phyloP scores from a whole-genome alignment of 1,284 basidiomycete species.

The Prillingera fragicola region DNA sequence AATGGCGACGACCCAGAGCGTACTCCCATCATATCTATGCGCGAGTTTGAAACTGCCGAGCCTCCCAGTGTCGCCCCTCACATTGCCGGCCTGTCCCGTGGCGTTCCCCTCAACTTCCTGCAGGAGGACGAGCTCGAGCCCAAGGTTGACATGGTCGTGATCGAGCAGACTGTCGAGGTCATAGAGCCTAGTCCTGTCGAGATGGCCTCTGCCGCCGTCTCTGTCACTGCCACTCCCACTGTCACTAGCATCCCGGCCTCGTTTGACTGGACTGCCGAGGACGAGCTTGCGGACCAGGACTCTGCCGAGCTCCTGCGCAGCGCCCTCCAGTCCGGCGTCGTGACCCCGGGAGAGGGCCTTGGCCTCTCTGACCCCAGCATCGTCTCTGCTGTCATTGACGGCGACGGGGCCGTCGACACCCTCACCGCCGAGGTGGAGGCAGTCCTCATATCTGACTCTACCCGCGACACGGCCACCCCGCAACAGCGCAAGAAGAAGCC shows the following conservation, averaged over 20 bases:
- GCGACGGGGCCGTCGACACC: background rate
- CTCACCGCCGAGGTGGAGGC: background rate
- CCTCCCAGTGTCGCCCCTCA: background rate
- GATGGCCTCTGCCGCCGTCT: background rate
- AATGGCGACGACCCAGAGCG: conserved; percentile 14
- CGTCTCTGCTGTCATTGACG: background rate
- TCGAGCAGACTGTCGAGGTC: conserved; percentile 24
- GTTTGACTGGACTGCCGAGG: conserved; percentile 31
- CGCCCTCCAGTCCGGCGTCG: conserved; percentile 2
- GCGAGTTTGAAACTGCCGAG: conserved; percentile 4
- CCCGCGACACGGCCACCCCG: background rate
- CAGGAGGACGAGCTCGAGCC: conserved; percentile 41
- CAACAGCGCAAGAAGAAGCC: conserved; percentile 6
- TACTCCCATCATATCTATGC: conserved; percentile 4
- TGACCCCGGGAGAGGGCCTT: background rate
- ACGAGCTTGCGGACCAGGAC: conserved; percentile 19
- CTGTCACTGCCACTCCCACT: background rate
- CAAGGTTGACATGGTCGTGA: conserved; percentile 13
- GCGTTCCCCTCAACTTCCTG: conserved; percentile 36
- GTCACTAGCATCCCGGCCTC: background rate
- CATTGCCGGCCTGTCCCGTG: background rate
- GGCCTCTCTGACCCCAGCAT: background rate
- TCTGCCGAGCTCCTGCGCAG: conserved; percentile 10
- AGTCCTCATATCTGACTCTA: too few relatives aligned
- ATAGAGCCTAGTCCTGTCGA: conserved; percentile 8